phyloP scores from a whole-genome alignment of 768 basidiomycete genomes.

The Galerina sulciceps region DNA sequence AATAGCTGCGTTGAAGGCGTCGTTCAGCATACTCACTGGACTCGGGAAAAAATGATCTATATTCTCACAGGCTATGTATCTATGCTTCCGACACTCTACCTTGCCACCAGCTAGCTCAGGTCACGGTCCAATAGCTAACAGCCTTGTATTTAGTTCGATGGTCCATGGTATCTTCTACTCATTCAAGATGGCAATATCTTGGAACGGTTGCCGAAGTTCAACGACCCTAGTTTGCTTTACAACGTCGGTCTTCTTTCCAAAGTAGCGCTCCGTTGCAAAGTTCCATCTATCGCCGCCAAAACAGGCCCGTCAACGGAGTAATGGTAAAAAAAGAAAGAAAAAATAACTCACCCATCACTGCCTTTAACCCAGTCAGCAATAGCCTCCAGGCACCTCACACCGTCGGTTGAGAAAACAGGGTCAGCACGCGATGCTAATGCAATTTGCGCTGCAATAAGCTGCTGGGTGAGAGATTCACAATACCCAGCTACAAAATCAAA shows the following conservation, averaged over 20 bases:
- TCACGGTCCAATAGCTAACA: too few species aligned
- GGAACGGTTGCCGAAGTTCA: neutral
- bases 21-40: too few species aligned
- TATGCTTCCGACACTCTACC: too few species aligned
- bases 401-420: slow-evolving; percentile 1
- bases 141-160: too few species aligned
- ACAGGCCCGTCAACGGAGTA: too few species aligned
- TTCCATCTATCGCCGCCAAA: neutral
- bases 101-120: too few species aligned
- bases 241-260: neutral
- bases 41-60: too few species aligned
- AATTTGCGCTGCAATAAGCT: neutral
- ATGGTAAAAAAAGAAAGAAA: neutral
- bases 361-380: slow-evolving; percentile 8
- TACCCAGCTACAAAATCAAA: slow-evolving; percentile 4
- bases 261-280: neutral
- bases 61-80: too few species aligned
- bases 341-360: neutral
- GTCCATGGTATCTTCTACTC: neutral
- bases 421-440: neutral
- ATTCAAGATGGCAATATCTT: neutral
- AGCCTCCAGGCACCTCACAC: neutral
- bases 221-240: neutral
- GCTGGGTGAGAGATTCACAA: slow-evolving; percentile 4
- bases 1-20: too few species aligned